Evolutionary conservation across 2,329 filamentous ascomycete genomes (phyloP).

Genomic region (Lachnellula hyalina): DNA sequence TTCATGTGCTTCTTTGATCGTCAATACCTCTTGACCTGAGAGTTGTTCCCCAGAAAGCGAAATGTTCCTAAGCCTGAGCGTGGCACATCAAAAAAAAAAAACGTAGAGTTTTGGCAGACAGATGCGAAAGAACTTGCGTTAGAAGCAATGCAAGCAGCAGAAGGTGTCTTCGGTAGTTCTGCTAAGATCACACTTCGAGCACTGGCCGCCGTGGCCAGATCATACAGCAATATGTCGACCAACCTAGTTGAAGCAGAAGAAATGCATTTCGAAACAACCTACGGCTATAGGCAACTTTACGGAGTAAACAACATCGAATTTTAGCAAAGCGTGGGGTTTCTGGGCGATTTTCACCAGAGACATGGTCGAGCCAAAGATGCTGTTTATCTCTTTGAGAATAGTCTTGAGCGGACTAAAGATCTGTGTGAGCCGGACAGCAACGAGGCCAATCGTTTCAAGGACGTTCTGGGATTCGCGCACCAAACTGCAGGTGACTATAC

Average conservation of each 20-base stretch:
- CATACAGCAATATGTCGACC: neutral
- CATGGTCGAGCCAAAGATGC: neutral
- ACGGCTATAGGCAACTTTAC: neutral
- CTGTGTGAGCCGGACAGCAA: neutral
- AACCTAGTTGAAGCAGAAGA: neutral
- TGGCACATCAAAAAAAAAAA: too few species aligned
- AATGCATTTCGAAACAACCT: neutral
- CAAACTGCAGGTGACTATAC: neutral
- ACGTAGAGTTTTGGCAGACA: too few species aligned
- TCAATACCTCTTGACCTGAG: neutral
- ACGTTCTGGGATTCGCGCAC: neutral
- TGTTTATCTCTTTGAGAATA: neutral
- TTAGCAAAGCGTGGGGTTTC: neutral
- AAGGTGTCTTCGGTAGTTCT: too few species aligned
- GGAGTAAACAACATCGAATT: neutral
- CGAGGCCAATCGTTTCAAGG: neutral
- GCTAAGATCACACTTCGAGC: too few species aligned
- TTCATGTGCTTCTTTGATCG: constrained; percentile 4
- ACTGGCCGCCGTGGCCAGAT: neutral
- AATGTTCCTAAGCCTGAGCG: too few species aligned
- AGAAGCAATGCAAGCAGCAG: too few species aligned
- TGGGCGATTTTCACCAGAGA: neutral
- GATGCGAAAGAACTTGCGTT: too few species aligned
- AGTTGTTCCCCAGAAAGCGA: too few species aligned
- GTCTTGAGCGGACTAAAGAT: neutral